Evolutionary conservation across 192 early-diverging fungal species (phyloP), one percentile per base, ranked within the genome.

Genomic region (Entomortierella chlamydospora): DNA sequence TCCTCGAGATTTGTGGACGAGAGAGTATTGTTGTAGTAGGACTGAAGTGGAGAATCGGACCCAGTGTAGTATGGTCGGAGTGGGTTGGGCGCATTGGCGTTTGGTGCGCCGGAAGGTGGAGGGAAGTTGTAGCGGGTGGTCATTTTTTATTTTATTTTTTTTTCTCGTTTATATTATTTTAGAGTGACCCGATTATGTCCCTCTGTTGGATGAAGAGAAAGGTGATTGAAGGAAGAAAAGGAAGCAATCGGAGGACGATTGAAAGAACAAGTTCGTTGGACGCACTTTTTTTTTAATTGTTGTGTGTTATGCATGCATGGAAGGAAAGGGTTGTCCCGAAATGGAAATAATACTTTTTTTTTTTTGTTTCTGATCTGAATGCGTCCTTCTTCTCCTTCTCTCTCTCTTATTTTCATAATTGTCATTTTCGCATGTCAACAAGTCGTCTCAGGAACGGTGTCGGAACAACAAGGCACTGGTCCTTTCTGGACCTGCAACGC

Each of bases 1-100:
- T 79, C 76, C 29, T 79, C 76, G 22, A 79, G 62, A 17, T 62
- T 33, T 30, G 68, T 33, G 10, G 68, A 65, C 6, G 76, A 66
- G 20, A 79, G 51, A 13, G 76, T 79, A 63, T 60, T 79, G 61
- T 79, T 63, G 51, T 79, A 79, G 63, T 79, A 79, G 41, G 76
- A 79, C 52, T 79, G 76, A 13, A 79, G 43, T 0, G 76, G 76
- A 2, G 76, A 79, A 39, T 70, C 76, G 9, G 76, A 70, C n/a
- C 62, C 49, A 15, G 67, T 60, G 63, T 79, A 79, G 51, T 79
- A 79, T 13, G 76, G 76, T 12, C 76, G 67, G 29, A 79, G 57
- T 25, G 76, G 76, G 42, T 70, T 79, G 30, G 76, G 62, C 9
- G 45, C 37, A 53, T 70, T 70, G 42, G 57, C 63, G 50, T 79